Evolutionary conservation across 176 grass and related monocot species (phyloP).

Genomic region (Chrysopogon serrulatus): DNA sequence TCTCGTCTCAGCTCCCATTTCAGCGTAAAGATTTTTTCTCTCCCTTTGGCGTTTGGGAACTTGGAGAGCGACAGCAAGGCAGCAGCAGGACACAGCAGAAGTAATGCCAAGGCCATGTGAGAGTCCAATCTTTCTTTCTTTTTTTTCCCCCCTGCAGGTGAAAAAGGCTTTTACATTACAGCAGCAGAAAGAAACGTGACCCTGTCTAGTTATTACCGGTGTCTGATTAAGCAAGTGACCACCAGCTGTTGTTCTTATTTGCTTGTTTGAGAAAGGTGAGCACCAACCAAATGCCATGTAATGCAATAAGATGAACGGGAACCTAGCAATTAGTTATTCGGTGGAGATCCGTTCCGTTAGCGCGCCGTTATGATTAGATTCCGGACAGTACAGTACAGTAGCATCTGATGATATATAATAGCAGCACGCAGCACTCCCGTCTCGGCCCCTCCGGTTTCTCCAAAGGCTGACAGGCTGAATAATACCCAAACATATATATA

Average conservation of each 20-base stretch:
- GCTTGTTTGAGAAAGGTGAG: no score
- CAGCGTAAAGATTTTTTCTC: constrained; percentile 5
- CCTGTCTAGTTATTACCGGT: no score
- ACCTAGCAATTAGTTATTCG: background rate
- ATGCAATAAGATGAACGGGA: background rate
- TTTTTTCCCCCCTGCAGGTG: background rate
- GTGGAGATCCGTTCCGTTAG: constrained; percentile 35
- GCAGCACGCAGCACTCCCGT: background rate
- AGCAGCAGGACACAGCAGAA: background rate
- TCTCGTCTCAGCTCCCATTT: constrained; percentile 20
- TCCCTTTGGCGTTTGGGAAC: constrained; percentile 43
- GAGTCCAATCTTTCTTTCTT: constrained; percentile 2
- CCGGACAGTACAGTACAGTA: background rate
- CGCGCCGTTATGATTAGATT: constrained; percentile 48
- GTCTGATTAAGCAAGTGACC: background rate
- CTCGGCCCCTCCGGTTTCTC: constrained; percentile 43
- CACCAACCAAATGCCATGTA: background rate
- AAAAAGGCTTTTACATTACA: no score
- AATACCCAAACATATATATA: constrained; percentile 17
- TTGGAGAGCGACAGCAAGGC: constrained; percentile 28
- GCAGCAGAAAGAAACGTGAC: background rate
- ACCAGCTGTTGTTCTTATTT: background rate
- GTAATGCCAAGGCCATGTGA: constrained; percentile 35
- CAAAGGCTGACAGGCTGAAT: constrained; percentile 49
- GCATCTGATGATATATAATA: constrained; percentile 5